Evolutionary conservation across 2,329 filamentous ascomycete species (phyloP), one percentile per base, ranked within the genome.

Genomic region (Pseudogymnoascus sp.): DNA sequence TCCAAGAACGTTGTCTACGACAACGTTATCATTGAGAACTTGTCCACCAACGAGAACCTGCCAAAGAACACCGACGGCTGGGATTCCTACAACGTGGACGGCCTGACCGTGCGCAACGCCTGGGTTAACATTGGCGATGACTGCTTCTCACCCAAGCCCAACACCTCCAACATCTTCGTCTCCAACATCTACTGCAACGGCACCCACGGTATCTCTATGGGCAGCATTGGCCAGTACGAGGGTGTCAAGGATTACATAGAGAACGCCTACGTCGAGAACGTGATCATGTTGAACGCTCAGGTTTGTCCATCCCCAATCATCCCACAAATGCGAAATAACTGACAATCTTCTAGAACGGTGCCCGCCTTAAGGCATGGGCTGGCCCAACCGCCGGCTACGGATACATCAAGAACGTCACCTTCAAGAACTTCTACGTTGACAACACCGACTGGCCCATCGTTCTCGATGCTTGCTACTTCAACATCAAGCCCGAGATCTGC

Each of bases 21-120:
- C 39, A 75, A 84, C 62, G 76, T 85, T 5, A 76, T 79, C 22
- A 81, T 83, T 60, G 82, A 83, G 11, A 80, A 82, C 0, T 74
- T 77, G 16, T 84, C 81, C n/a, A 79, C 74, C 14, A 80, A 79
- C 52, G 74, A 75, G 49, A 69, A 75, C 6, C 73, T 79, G 1
- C 81, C 84, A 4, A 83, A 84, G 68, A 86, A 87, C 70, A 85
- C 82, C 0, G 84, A 87, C 65, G 84, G 84, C 42, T 85, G 85
- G 71, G 84, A 87, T 73, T 81, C 82, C 0, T 75, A 82, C 61
- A 85, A 84, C 61, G 79, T 84, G 33, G 78, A 84, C 60, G 78
- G 78, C 0, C 70, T 86, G 6, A 79, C 72, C 0, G 79, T 84
- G 16, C 78, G 78, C 62, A 77, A 80, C 25, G 74, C 77, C 1